Base-by-base conservation (phyloP, 441 rosid species). In the Jatropha podagrica region DNA sequence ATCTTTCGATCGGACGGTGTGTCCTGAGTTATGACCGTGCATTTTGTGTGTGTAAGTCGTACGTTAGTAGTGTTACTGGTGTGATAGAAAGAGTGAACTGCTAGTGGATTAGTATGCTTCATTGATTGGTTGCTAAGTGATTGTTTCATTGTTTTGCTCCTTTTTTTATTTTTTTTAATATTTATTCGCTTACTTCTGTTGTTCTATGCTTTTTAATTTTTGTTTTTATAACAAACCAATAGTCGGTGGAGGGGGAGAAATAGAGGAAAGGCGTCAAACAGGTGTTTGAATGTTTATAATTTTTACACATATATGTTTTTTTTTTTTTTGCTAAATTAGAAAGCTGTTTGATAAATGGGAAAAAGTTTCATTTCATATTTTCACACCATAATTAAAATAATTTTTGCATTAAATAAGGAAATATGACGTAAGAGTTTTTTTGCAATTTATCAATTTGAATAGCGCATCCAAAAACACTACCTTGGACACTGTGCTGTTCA, bases 1-100 rank as follows among this genome's bases (percentile, higher is more conserved):
- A 69, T 5, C 72, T 14, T 71, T 51, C 73, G 17, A 81, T 86
- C 86, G 0, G 65, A 82, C 79, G 85, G 89, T 75, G 0, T 2
- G 15, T 8, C 4, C 14, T 67, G 13, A 10, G 32, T 67, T 12
- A 42, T 44, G 3, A 15, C 17, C 58, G 69, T 44, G 4, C 23
- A 27, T 26, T 66, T 67, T 32, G 37, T 38, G 49, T 48, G 42
- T 9, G 0, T 18, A 7, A 6, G 27, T 41, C 23, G 38, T 65
- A 42, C 18, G 15, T 64, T 63, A 74, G 11, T 41, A 46, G 55
- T 72, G 66, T 62, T 55, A 52, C 20, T 7, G 1, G 56, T 18
- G 5, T 52, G 56, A 38, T 18, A 9, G 20, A 40, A 20, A 44
- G 54, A 54, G 58, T 49, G 51, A 40, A 7, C 26, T 44, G 74